Base-by-base conservation (phyloP, 2,329 filamentous ascomycete genomes). In the Neurospora sp. region DNA sequence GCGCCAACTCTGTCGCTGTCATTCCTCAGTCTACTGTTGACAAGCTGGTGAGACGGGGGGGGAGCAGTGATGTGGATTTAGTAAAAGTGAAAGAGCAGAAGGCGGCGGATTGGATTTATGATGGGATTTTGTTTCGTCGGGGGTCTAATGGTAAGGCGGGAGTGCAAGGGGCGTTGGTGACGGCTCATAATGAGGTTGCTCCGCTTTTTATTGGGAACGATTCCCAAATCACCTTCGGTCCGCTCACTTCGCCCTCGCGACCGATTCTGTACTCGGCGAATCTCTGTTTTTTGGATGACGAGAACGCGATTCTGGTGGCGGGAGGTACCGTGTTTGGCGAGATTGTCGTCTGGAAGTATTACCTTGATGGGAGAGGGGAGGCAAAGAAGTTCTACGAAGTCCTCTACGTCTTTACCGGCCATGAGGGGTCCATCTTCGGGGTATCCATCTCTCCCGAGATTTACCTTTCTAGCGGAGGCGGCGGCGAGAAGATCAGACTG, bases 291-390 rank as follows among this genome's bases (percentile, higher is more conserved):
- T 80, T 89, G 8, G 52, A 62, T 62, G 84, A 85, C 7, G 82
- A 83, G 66, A 7, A 36, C 4, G 83, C 84, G 68, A 83, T 97
- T 66, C 84, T 97, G 23, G 87, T 97, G 68, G 93, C 93, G 7
- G 92, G 92, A 3, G 96, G 96, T 1, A 98, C 96, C 0, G 93
- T 95, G 1, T 98, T 98, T 80, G 96, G 96, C 3, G 94, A 98
- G 79, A 91, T 99, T 40, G 84, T 97, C 43, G 87, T 97, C 17
- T 98, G 96, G 96, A 92, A 90, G 73, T 93, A 88, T 74, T 80
- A 82, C 66, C 74, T 85, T n/a, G 72, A 70, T 38, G 66, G 10
- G 19, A 23, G 5, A 2, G 66, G 13, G 10, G 19, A 36, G 10
- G 43, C 43, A 0, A 70, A 70, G 19, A 80, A 80, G 46, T 62